Conservation (phyloP, 257 asterid species). For the Lycium barbarum region DNA sequence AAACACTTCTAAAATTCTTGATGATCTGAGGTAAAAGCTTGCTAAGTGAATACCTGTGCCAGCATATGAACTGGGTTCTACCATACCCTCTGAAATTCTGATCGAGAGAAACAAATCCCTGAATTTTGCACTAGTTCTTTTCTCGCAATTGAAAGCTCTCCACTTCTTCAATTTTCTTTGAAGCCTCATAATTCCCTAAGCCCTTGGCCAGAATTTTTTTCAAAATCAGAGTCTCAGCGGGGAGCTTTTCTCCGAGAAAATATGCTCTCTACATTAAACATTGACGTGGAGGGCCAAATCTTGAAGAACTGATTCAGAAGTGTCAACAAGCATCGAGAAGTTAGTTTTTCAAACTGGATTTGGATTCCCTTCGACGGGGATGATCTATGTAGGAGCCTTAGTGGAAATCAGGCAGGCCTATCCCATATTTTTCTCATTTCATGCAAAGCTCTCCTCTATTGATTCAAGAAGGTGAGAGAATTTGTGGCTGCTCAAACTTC, state of each 20-base stretch:
- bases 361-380: constrained; percentile 65
- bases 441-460: neutral
- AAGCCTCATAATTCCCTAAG: constrained; percentile 42
- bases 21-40: neutral
- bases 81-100: constrained; percentile 57
- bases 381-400: constrained; percentile 57
- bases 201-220: constrained; percentile 73
- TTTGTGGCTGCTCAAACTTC: constrained; percentile 26
- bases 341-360: constrained; percentile 76
- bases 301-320: constrained; percentile 44
- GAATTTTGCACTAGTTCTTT: constrained; percentile 59
- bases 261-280: constrained; percentile 71
- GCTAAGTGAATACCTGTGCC: constrained; percentile 25
- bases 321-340: constrained; percentile 53
- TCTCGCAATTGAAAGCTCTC: constrained; percentile 82
- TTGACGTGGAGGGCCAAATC: constrained; percentile 65
- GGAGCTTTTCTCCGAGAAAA: constrained; percentile 63
- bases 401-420: constrained; percentile 70
- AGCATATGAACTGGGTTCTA: constrained; percentile 47
- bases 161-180: constrained; percentile 67
- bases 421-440: constrained; percentile 61
- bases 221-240: constrained; percentile 56
- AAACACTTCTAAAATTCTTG: neutral
- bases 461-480: constrained; percentile 22
- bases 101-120: constrained; percentile 68